Evolutionary conservation across 306 rosid species (phyloP), one percentile per base, ranked within the genome.

Genomic region (Glycyrrhiza uralensis): DNA sequence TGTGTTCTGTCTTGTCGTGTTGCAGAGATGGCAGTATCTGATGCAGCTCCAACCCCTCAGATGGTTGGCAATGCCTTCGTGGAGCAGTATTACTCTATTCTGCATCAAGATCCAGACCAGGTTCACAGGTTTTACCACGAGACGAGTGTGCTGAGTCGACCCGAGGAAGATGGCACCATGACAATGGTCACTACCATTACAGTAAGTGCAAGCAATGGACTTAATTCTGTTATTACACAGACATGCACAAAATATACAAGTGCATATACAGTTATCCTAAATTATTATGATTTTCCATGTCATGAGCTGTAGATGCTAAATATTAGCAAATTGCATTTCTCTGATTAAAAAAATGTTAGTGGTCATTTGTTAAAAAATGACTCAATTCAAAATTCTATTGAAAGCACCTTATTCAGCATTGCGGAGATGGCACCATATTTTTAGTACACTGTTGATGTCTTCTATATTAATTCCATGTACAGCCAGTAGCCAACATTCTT

Each of bases 21-120:
- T 64, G 68, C 64, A 86, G 94, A 74, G 82, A 90, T 90, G 96
- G 86, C 85, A 8, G 78, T 66, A 26, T 68, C 87, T 33, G 76
- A 65, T 11, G 88, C 17, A 56, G 23, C 73, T 55, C 74, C 69
- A 14, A 46, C 78, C 14, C 74, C 89, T 1, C 77, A 88, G 76
- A 26, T 79, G 41, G 85, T 90, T 71, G 90, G 88, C 38, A 80
- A 87, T 75, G 80, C 85, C 39, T 90, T 88, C 67, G 87, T 81
- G 29, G 66, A 79, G 47, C 90, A 81, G 75, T 90, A 86, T 75
- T 88, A 81, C 67, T 15, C 28, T 2, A 24, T 78, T 39, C 77
- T 90, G 39, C 81, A 81, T 60, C 23, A 23, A 23, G 18, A 54
- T 0, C 85, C 94, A 0, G 79, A 58, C 4, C 66, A 15, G 30